A percentile compares a stretch with the other conserved stretches of the same genome.
phyloP scores from a whole-genome alignment of 192 early-diverging fungal species.

The Coemansia sp. region DNA sequence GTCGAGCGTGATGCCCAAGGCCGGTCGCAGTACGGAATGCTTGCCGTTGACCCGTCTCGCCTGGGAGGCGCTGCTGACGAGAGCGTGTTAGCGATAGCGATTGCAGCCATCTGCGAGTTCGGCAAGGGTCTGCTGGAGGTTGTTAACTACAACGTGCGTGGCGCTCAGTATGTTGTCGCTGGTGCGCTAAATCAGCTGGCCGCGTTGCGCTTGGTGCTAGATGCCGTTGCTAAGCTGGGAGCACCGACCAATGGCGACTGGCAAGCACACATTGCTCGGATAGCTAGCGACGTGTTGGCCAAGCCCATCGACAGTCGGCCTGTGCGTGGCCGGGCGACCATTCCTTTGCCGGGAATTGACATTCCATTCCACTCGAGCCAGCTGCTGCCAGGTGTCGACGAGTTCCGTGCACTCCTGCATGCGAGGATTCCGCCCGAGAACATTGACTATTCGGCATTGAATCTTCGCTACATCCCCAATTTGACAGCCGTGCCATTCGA shows the following conservation, averaged over 20 bases:
- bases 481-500: conserved; percentile 90
- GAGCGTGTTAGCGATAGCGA: conserved; percentile 64
- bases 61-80: conserved; percentile 77
- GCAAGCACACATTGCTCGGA: conserved; percentile 73
- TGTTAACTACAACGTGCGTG: conserved; percentile 96
- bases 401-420: conserved; percentile 80
- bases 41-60: conserved; percentile 86
- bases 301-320: conserved; percentile 63
- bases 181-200: conserved; percentile 82
- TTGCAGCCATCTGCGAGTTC: conserved; percentile 74
- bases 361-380: conserved; percentile 90
- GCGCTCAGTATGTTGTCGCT: conserved; percentile 92
- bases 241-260: conserved; percentile 77
- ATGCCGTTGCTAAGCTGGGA: conserved; percentile 76
- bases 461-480: conserved; percentile 92
- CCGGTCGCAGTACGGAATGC: conserved; percentile 93
- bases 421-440: conserved; percentile 73
- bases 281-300: conserved; percentile 68
- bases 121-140: conserved; percentile 80
- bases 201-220: conserved; percentile 78
- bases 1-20: conserved; percentile 79
- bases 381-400: conserved; percentile 78
- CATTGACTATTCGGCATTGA: conserved; percentile 69
- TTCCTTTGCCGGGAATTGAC: conserved; percentile 89
- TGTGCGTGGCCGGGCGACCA: conserved; percentile 84